Evolutionary conservation across 306 rosid species (phyloP), one percentile per base, ranked within the genome.

Genomic region (Cicer chorassanicum): DNA sequence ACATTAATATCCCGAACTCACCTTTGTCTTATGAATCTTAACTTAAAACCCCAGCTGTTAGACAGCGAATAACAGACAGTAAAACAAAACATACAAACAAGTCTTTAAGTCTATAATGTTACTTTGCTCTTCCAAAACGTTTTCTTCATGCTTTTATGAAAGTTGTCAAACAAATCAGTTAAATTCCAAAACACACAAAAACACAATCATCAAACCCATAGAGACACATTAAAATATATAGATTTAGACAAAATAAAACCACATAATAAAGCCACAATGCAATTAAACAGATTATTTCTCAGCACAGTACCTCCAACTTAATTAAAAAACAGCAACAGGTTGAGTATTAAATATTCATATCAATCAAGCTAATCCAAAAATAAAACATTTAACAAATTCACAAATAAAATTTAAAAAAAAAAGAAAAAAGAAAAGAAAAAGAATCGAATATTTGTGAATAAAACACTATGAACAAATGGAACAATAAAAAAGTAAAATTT

Each of bases 1-100:
- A 89, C 91, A 87, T 77, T 40, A 19, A 43, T 62, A 12, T 44
- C 78, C 78, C 48, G 7, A 1, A 46, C 68, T 55, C 6, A 13
- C 56, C 75, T 55, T 56, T 68, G 5, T 38, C 44, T 66, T 29
- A 74, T 5, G 41, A 4, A 8, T 13, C 55, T 46, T 59, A 76
- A 38, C 49, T 55, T 62, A 49, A 80, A 78, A 5, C 55, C 42
- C 44, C 6, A 56, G 53, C 34, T 5, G 65, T 13, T 51, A 67
- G 39, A 75, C 34, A 51, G 12, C 24, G 4, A 48, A 70, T 1
- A 45, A 62, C 38, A 12, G 7, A 56, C 14, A 3, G 49, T 6
- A 72, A 72, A 24, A 53, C 1, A 13, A 2, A 4, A 63, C 1
- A 53, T 6, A 43, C 18, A 34, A n/a, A 43, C 18, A 34, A n/a